Percentiles rank a stretch among this genome's conserved stretches.
Conservation (phyloP, 495 filamentous ascomycete genomes). For the Aspergillus nanangensis region DNA sequence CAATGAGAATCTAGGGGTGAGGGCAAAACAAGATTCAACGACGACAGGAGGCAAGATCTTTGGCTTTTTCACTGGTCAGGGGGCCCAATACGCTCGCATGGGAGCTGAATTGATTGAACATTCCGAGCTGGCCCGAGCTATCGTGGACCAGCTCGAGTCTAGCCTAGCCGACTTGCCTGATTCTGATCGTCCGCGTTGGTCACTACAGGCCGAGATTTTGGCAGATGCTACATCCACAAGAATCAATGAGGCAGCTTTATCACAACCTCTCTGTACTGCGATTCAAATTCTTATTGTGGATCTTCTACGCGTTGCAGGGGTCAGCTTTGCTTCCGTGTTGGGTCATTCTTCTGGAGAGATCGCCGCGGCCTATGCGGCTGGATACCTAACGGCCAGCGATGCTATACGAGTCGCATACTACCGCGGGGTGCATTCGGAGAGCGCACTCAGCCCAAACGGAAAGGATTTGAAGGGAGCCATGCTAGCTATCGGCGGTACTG, state of each 20-base stretch:
- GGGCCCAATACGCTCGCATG: constrained; percentile 31
- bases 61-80: constrained; percentile 34
- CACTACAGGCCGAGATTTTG: constrained; percentile 4
- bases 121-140: constrained; percentile 1
- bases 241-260: background rate
- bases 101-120: constrained; percentile 17
- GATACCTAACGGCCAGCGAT: constrained; percentile 30
- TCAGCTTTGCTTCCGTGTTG: constrained; percentile 27
- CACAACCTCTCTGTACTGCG: constrained; percentile 17
- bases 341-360: constrained; percentile 60
- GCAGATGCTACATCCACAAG: background rate
- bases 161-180: constrained; percentile 5
- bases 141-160: constrained; percentile 27
- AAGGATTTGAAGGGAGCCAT: constrained; percentile 51
- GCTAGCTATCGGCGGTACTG: constrained; percentile 45
- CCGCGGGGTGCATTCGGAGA: constrained; percentile 5
- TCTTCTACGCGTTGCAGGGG: constrained; percentile 13
- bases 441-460: background rate
- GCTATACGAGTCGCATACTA: constrained; percentile 25
- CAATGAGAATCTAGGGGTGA: constrained; percentile 8
- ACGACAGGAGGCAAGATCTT: constrained; percentile 30
- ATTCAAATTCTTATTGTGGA: constrained; percentile 18
- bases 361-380: constrained; percentile 51
- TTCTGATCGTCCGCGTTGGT: constrained; percentile 5
- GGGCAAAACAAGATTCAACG: constrained; percentile 54